Evolutionary conservation across 1,284 basidiomycete genomes (phyloP), one percentile per base, ranked within the genome.

Genomic region (Papiliotrema terrestris): DNA sequence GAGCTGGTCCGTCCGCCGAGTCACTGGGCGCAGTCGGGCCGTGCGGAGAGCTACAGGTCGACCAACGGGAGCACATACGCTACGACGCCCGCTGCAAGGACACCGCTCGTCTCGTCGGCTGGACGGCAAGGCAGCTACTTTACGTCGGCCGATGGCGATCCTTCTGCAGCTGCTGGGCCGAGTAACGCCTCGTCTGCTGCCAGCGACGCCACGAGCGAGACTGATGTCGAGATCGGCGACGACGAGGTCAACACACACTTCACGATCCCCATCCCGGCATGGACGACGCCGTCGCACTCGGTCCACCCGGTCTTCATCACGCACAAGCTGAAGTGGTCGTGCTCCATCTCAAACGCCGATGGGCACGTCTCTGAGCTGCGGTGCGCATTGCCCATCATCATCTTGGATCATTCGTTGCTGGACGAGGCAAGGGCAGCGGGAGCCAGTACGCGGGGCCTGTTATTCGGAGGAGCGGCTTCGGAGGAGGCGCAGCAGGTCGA

Each of bases 341-440:
- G 79, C 65, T 79, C 89, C 49, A 86, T 94, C 68, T 81, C 82
- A 58, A 95, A 94, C 68, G 80, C 81, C n/a, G 91, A 93, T 71
- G 89, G 89, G 0, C 91, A 93, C 70, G 86, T 86, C 1, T 93
- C 90, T 2, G 91, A 95, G 75, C 80, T 97, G 20, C 85, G 92
- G 8, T 96, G 92, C 72, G 92, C 91, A 0, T 81, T 96, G 1
- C 93, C 92, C 0, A 78, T 97, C 37, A 84, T 88, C 65, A 81
- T 96, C 41, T 85, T 96, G 23, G 86, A 92, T 61, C 68, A 82
- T 56, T 79, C 83, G 9, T 78, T 93, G 1, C 80, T 89, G 9
- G 81, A 86, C 17, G 91, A 95, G 70, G 87, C 89, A 0, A 81
- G 85, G 42, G 77, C 81, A 0, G 82, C 85, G 25, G 87, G 89